Evolutionary conservation across 169 alveolate genomes (phyloP), one percentile per base, ranked within the genome.

Genomic region (Neospora caninum): DNA sequence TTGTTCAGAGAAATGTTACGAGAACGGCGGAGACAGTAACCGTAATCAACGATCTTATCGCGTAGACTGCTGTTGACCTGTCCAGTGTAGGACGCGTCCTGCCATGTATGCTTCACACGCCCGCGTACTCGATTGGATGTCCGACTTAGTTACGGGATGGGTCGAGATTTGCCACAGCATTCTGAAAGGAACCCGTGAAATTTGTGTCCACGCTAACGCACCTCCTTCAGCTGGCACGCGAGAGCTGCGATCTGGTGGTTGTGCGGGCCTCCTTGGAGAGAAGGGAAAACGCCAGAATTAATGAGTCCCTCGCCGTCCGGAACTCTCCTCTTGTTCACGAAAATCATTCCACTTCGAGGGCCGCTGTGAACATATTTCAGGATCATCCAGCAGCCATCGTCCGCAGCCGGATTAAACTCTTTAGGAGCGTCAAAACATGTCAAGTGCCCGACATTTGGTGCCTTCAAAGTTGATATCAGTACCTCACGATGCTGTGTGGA

Each of bases 221-320:
- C 98, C 95, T 97, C 97, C 91, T 95, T 97, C 86, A 97, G 95
- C 67, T 97, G 98, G 39, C 96, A 97, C 13, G 99, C 99, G 73
- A 98, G 95, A 1, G 98, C 98, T 18, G 99, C 98, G 45, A 98
- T 97, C 92, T 97, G 97, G 94, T 98, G 97, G 41, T 94, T 86
- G 96, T 99, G 99, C 16, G 99, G 99, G 27, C 99, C 99, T 10
- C 99, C 99, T 93, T 98, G 99, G 87, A 98, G 97, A 7, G 98
- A 97, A 25, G 99, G 99, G 97, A 99, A 99, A 25, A 99, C 99
- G 0, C 99, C 98, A 91, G 97, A 94, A 95, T 99, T 98, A 91
- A 99, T 98, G 95, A 94, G 98, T 95, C 97, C 98, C 95, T 93
- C 98, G 78, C 96, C 98, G 96, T 97, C 98, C 91, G 95, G 97